phyloP scores from a whole-genome alignment of 1,284 basidiomycete species.

The Cryptococcus hybrid region DNA sequence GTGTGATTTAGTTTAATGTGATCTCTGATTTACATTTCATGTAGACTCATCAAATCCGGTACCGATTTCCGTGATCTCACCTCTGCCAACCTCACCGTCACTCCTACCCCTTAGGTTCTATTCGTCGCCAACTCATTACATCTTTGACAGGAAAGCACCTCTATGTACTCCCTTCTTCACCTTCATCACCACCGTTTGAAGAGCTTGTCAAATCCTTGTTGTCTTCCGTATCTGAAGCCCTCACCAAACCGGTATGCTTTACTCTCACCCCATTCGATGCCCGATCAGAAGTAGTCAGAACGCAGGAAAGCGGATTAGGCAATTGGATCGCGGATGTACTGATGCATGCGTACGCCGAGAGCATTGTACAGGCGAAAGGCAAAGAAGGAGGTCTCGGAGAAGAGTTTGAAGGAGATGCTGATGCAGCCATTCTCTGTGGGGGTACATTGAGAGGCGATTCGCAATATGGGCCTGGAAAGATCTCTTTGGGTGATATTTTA shows the following conservation, averaged over 20 bases:
- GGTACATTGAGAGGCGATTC: slow-evolving; percentile 86
- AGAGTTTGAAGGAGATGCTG: slow-evolving; percentile 56
- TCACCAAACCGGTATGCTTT: slow-evolving; percentile 72
- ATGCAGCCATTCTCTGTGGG: slow-evolving; percentile 78
- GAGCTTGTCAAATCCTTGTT: slow-evolving; percentile 66
- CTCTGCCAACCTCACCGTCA: slow-evolving; percentile 65
- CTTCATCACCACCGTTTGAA: slow-evolving; percentile 60
- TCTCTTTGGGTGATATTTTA: slow-evolving; percentile 70
- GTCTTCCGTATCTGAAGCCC: slow-evolving; percentile 65
- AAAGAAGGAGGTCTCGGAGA: slow-evolving; percentile 48
- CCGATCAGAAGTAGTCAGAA: slow-evolving; percentile 69
- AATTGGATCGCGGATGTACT: slow-evolving; percentile 87
- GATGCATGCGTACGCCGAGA: slow-evolving; percentile 81
- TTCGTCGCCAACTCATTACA: slow-evolving; percentile 67
- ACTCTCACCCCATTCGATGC: slow-evolving; percentile 69
- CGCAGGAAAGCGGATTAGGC: slow-evolving; percentile 67
- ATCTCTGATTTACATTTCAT: neutral
- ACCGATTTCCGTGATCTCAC: slow-evolving; percentile 88
- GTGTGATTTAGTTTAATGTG: slow-evolving; percentile 12
- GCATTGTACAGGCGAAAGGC: slow-evolving; percentile 49
- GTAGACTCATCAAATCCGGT: slow-evolving; percentile 72
- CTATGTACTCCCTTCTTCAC: slow-evolving; percentile 60
- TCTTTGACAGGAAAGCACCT: slow-evolving; percentile 67
- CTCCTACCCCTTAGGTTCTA: slow-evolving; percentile 58
- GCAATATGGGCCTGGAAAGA: slow-evolving; percentile 72